Evolutionary conservation across 2,329 filamentous ascomycete genomes (phyloP).

Genomic region (Grosmannia huntii): DNA sequence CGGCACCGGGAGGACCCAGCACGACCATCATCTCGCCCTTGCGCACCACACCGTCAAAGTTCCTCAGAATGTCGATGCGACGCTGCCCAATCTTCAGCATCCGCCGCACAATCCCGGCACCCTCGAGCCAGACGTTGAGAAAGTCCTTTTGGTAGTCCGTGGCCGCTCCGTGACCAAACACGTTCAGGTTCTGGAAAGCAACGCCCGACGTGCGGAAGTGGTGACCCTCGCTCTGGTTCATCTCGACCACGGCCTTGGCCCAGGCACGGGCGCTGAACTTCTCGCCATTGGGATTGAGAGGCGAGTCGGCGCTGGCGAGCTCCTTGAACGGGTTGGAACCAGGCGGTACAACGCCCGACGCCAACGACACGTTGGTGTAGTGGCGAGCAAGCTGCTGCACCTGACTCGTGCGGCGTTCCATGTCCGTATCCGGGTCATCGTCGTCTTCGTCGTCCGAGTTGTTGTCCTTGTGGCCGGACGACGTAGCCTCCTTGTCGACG

Average conservation of each 20-base stretch:
- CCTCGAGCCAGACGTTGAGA: conserved; percentile 45
- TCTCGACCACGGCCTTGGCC: conserved; percentile 45
- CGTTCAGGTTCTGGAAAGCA: conserved; percentile 53
- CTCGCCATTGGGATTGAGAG: conserved; percentile 32
- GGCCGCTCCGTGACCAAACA: conserved; percentile 52
- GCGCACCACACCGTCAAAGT: conserved; percentile 55
- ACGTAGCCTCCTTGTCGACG: neutral
- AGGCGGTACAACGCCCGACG: conserved; percentile 12
- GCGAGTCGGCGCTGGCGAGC: conserved; percentile 25
- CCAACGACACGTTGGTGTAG: conserved; percentile 36
- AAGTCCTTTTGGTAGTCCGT: conserved; percentile 63
- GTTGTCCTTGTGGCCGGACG: conserved; percentile 16
- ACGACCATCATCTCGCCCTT: conserved; percentile 67
- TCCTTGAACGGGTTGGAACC: conserved; percentile 35
- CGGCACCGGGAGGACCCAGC: conserved; percentile 57
- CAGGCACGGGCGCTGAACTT: conserved; percentile 43
- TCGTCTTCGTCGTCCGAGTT: conserved; percentile 21
- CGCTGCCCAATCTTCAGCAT: conserved; percentile 38
- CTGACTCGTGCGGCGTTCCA: conserved; percentile 36
- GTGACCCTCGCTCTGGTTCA: conserved; percentile 38
- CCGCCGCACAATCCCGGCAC: conserved; percentile 28
- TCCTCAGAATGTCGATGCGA: conserved; percentile 54
- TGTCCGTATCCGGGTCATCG: conserved; percentile 28
- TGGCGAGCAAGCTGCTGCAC: conserved; percentile 43
- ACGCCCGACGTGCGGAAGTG: conserved; percentile 50